phyloP scores from a whole-genome alignment of 2,329 filamentous ascomycete genomes.

The Alternaria arbusti region DNA sequence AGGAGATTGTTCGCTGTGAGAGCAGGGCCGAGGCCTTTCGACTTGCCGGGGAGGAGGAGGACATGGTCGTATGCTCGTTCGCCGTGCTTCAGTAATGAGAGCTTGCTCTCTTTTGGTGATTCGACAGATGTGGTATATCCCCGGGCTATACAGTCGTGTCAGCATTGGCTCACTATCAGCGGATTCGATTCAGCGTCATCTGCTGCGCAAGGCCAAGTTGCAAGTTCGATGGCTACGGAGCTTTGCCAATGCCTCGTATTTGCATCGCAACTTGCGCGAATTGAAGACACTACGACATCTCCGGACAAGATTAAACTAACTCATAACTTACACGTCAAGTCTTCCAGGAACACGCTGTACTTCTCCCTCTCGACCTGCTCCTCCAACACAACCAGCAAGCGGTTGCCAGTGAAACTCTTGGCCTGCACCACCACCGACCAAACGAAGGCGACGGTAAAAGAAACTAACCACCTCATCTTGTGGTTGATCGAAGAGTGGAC shows the following conservation, averaged over 20 bases:
- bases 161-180: neutral
- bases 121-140: conserved; percentile 83
- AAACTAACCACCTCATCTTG: conserved; percentile 77
- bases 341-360: conserved; percentile 82
- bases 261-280: neutral
- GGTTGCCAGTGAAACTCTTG: conserved; percentile 77
- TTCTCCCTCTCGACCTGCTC: conserved; percentile 78
- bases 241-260: neutral
- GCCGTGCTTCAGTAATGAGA: conserved; percentile 84
- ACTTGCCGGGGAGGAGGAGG: conserved; percentile 84
- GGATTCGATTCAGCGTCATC: conserved; percentile 1
- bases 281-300: neutral
- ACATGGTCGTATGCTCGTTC: conserved; percentile 91
- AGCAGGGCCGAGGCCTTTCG: conserved; percentile 90
- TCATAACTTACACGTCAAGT: conserved; percentile 67
- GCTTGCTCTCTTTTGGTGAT: conserved; percentile 60
- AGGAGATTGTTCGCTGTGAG: conserved; percentile 85
- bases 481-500: conserved; percentile 42
- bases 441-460: conserved; percentile 68
- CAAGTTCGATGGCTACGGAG: conserved; percentile 13
- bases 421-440: conserved; percentile 73
- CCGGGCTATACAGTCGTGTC: conserved; percentile 63
- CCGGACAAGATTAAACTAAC: neutral
- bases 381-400: conserved; percentile 86
- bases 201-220: conserved; percentile 8